phyloP scores from a whole-genome alignment of 768 basidiomycete species.

The Mrakia gelida region DNA sequence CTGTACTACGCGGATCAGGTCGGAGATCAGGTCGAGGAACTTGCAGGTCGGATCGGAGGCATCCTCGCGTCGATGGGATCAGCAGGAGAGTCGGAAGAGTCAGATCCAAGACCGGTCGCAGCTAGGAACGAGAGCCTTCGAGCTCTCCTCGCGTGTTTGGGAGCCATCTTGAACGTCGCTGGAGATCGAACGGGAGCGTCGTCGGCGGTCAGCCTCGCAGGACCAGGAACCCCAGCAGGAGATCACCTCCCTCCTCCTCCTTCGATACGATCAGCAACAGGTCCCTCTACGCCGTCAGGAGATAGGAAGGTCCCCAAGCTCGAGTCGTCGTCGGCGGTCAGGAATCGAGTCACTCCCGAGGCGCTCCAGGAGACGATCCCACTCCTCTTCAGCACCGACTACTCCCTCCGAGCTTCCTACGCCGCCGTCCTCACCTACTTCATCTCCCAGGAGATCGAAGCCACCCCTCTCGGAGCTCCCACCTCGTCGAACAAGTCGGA shows the following conservation, averaged over 20 bases:
- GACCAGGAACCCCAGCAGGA: neutral
- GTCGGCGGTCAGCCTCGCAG: neutral
- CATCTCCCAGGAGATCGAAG: conserved; percentile 1
- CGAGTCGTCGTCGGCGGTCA: neutral
- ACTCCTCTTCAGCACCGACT: conserved; percentile 10
- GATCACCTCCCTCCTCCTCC: neutral
- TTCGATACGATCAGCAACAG: neutral
- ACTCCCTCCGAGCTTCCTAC: conserved; percentile 7
- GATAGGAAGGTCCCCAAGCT: neutral
- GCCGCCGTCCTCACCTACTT: conserved; percentile 5
- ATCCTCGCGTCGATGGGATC: neutral
- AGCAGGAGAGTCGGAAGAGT: neutral
- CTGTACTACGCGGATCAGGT: conserved; percentile 96
- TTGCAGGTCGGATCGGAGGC: conserved; percentile 66
- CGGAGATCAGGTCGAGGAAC: conserved; percentile 80
- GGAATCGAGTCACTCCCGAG: conserved; percentile 10
- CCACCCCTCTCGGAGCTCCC: neutral
- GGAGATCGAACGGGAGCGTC: neutral
- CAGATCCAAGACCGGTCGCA: neutral
- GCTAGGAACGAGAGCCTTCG: conserved; percentile 10
- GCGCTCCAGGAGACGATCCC: conserved; percentile 7
- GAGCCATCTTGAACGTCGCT: neutral
- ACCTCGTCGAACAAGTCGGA: neutral
- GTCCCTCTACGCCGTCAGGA: conserved; percentile 2
- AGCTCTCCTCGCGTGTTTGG: conserved; percentile 5